Evolutionary conservation across 2,329 filamentous ascomycete genomes (phyloP).

Genomic region (Blastomyces gilchristii): DNA sequence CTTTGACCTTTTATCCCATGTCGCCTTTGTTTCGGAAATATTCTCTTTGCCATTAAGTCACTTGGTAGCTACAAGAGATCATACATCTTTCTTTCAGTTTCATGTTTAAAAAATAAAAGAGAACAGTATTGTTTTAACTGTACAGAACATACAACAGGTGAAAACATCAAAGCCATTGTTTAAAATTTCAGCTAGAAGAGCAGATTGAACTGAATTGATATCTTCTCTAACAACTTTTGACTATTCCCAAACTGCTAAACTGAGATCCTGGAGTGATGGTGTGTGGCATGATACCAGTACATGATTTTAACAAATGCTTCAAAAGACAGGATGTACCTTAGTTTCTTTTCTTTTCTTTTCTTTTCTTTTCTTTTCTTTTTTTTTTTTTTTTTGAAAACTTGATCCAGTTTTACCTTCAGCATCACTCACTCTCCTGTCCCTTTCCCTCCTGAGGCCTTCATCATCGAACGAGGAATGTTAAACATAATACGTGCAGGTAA

Average conservation of each 20-base stretch:
- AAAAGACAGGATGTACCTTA: too few species aligned
- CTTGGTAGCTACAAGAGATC: background rate
- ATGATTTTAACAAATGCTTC: too few species aligned
- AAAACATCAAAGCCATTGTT: background rate
- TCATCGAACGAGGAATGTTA: too few species aligned
- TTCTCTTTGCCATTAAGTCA: background rate
- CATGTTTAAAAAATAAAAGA: background rate
- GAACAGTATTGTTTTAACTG: background rate
- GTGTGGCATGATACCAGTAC: too few species aligned
- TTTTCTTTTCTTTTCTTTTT: too few species aligned
- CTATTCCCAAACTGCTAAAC: background rate
- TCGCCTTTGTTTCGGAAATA: background rate
- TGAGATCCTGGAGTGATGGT: too few species aligned
- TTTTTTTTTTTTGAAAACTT: too few species aligned
- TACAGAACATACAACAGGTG: too few species aligned
- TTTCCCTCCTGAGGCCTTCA: background rate
- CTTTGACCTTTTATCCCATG: background rate
- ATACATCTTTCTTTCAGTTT: background rate
- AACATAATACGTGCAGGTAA: background rate
- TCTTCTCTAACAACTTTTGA: background rate
- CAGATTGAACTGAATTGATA: background rate
- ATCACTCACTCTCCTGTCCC: background rate
- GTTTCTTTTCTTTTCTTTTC: too few species aligned
- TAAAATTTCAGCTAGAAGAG: background rate
- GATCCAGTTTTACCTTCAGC: too few species aligned